Conservation (phyloP, 306 rosid genomes). For the Lagenaria siceraria region DNA sequence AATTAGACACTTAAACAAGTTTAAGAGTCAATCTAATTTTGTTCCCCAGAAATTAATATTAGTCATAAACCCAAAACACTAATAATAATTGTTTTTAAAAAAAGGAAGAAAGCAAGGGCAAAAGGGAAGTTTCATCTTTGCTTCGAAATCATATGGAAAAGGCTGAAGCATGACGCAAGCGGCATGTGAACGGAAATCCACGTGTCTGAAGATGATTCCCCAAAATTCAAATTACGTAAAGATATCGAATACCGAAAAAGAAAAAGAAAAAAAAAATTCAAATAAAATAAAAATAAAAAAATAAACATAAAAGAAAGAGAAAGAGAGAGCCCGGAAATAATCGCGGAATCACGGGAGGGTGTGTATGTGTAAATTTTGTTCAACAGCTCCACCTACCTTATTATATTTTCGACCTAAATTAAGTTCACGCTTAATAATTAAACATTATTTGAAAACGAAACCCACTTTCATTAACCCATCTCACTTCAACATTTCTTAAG, state of each 20-base stretch:
- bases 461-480: not conserved
- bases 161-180: not conserved
- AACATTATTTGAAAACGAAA: not conserved
- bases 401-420: not conserved
- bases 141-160: too few species aligned
- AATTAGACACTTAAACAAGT: too few species aligned
- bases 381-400: not conserved
- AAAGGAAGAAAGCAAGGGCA: too few species aligned
- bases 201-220: not conserved
- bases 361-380: not conserved
- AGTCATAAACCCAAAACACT: too few species aligned
- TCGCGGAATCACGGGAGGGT: not conserved
- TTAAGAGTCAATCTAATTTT: too few species aligned
- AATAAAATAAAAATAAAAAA: too few species aligned
- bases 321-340: too few species aligned
- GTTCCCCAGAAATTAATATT: too few species aligned
- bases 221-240: not conserved
- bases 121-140: too few species aligned
- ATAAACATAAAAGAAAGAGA: too few species aligned
- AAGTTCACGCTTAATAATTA: not conserved
- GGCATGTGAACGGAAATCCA: not conserved
- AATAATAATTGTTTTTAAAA: too few species aligned
- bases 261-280: too few species aligned
- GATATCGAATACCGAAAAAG: not conserved
- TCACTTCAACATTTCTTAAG: not conserved